A percentile compares a stretch with the other conserved stretches of the same genome.
Conservation (phyloP, 78 protist genomes). For the Dictyostelium purpureum region DNA sequence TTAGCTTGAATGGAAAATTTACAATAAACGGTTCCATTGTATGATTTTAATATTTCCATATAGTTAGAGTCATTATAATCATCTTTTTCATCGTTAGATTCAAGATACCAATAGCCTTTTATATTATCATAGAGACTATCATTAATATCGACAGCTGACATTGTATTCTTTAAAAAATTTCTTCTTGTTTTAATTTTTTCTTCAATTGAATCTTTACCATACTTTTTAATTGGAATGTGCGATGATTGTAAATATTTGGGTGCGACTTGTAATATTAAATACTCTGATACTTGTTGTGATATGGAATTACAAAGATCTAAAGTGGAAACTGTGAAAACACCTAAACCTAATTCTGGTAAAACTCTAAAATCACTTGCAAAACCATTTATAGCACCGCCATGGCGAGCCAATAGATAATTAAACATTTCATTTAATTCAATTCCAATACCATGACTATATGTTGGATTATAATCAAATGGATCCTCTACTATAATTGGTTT, state of each 20-base stretch:
- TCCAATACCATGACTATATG: slow-evolving; percentile 29
- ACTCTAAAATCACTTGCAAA: slow-evolving; percentile 67
- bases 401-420: neutral
- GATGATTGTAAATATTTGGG: neutral
- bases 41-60: neutral
- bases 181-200: neutral
- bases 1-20: neutral
- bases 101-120: slow-evolving; percentile 5
- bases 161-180: neutral
- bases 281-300: neutral
- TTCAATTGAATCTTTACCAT: neutral
- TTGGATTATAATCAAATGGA: neutral
- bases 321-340: slow-evolving; percentile 4
- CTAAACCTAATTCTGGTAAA: slow-evolving; percentile 34
- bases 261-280: neutral
- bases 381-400: slow-evolving; percentile 74
- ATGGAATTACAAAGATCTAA: slow-evolving; percentile 28
- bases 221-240: neutral
- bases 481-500: neutral
- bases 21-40: neutral
- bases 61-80: neutral
- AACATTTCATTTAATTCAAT: slow-evolving; percentile 5
- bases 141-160: neutral
- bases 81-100: neutral
- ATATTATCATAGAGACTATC: neutral